Base-by-base conservation (phyloP, 108 stramenopile species). In the Skeletonema costatum region DNA sequence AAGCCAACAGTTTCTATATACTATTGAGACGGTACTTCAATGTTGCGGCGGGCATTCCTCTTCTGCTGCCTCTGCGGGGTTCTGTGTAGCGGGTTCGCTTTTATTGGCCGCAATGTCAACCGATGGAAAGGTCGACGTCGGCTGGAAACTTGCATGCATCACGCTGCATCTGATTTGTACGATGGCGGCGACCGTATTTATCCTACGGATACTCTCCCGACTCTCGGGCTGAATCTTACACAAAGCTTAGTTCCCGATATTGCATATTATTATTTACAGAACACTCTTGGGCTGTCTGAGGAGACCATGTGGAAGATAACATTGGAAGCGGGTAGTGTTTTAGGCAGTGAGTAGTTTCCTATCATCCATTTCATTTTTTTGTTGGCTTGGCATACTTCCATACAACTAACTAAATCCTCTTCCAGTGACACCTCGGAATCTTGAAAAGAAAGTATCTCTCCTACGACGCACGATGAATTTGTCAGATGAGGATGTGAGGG, bases 241-340 rank as follows among this genome's bases (percentile, higher is more conserved):
- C 68, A 73, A 74, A 62, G 72, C 0, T 59, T 80, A 6, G 62
- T 64, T 5, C 74, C 89, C 14, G 77, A 91, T 68, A 73, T 94
- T 80, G 88, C 93, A 48, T 94, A 94, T 60, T 94, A 88, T 71
- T 95, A 95, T 75, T 78, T 95, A 10, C 83, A 80, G 35, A 81
- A 95, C 50, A 88, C 86, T 32, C 53, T 95, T 35, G 90, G 89
- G 3, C 72, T 95, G 8, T 75, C 77, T n/a, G 92, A 92, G 78
- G 94, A 91, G 46, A 73, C 72, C 69, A 91, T 95, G 90, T 91
- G 90, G 92, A 91, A 87, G 72, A 89, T 95, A 33, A 89, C 88
- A 7, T 75, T 85, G 30, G 78, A 91, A 51, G 86, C 88, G 0
- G 80, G 85, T 10, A 89, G 89, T 46, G 76, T 90, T 8, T 72